Evolutionary conservation across 441 rosid species (phyloP), one percentile per base, ranked within the genome.

Genomic region (Dalechampia spathulata): DNA sequence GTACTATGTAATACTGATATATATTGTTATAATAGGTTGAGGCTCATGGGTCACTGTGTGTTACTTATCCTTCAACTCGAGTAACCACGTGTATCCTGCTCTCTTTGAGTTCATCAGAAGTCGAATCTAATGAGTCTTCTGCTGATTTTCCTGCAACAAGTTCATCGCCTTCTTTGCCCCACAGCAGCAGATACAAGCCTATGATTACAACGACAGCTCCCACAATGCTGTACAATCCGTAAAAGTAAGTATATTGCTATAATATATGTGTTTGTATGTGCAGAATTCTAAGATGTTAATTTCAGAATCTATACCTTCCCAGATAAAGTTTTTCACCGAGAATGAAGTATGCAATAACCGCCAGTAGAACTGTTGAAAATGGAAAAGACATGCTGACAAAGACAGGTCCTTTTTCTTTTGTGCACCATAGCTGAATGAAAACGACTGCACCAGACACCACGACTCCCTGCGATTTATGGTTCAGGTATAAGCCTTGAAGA

Each of bases 301-400:
- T 30, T 30, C 34, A 3, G 8, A 30, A 4, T 30, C 34, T 30
- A 30, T 30, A 30, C 90, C 91, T 84, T 67, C 92, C 87, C 14
- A 65, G 25, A 50, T 67, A 78, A 40, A 84, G 84, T 67, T 74
- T 79, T 69, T 84, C 92, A 0, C 86, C 83, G 3, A 84, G 59
- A 38, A 75, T 71, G 57, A 79, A 79, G 64, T 79, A 82, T 20
- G 84, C 81, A 7, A 79, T 58, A 5, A 71, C 12, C 3, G 86
- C 82, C 1, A 80, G 85, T 13, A 74, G n/a, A 52, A 85, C 66
- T 1, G 93, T 75, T 2, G 74, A 43, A 54, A 85, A 67, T 5
- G 93, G 87, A 71, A 75, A 82, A 74, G 82, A 82, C 79, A 82
- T 70, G 71, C 87, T 82, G 39, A 77, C 93, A 48, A 78, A 85